Evolutionary conservation across 768 basidiomycete genomes (phyloP), one percentile per base, ranked within the genome.

Genomic region (Lactarius pseudohatsudake): DNA sequence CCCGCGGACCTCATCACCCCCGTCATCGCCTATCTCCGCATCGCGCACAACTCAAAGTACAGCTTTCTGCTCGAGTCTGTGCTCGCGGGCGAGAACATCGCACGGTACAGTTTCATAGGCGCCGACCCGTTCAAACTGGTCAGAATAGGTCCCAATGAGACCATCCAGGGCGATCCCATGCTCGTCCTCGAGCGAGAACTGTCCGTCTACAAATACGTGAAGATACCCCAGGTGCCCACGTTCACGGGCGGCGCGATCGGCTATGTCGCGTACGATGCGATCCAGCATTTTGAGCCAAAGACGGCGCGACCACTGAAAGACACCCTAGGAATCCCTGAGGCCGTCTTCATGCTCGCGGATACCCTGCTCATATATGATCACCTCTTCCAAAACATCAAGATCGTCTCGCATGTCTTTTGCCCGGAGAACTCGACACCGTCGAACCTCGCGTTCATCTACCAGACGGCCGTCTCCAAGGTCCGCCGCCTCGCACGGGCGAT

Each of bases 211-310:
- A 84, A 90, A 76, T 97, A 96, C 75, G 85, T 97, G 77, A 90
- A 90, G 75, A 86, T 97, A 30, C 94, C 94, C 5, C 91, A 96
- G 76, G 83, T 96, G 41, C 89, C 92, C 2, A 96, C 96, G 0
- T 97, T 98, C 75, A 96, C 95, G 55, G 97, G 97, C 56, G 97
- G 97, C 55, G 96, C 96, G 1, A 93, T 98, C 73, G 97, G 97
- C 62, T 98, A 97, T 76, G 94, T 99, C 67, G 86, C 94, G 15
- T 99, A 95, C 79, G 97, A 99, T 76, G 94, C 94, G 76, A 87
- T 99, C 64, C 93, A 91, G 64, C 88, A 98, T 76, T 99, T 99
- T 73, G 97, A 99, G 76, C 95, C 97, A 61, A 94, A 91, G 79
- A 95, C 94, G 8, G 86, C 86, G 58, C 82, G 88, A 43, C 81